Evolutionary conservation across 441 rosid genomes (phyloP).

Genomic region (Corymbia calophylla): DNA sequence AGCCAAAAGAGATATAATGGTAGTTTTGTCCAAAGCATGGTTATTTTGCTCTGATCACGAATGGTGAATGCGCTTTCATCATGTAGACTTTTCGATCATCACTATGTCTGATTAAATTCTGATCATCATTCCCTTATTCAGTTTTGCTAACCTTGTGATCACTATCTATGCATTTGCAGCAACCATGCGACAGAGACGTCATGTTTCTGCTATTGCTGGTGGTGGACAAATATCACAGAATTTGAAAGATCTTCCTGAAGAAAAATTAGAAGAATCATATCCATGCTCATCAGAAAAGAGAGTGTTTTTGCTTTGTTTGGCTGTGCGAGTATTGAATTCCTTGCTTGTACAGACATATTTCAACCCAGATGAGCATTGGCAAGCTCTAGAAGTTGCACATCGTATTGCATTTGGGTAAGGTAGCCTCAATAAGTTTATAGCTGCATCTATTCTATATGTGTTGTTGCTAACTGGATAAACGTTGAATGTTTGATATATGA

Average conservation of each 20-base stretch:
- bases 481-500: neutral
- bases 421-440: neutral
- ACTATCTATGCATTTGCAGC: neutral
- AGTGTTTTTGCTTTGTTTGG: conserved; percentile 47
- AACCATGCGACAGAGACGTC: conserved; percentile 19
- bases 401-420: conserved; percentile 66
- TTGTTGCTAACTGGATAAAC: neutral
- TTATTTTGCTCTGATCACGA: neutral
- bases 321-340: conserved; percentile 60
- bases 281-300: conserved; percentile 13
- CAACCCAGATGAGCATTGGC: conserved; percentile 98
- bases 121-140: neutral
- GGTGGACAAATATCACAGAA: neutral
- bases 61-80: neutral
- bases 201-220: neutral
- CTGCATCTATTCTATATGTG: neutral
- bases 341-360: conserved; percentile 76
- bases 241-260: neutral
- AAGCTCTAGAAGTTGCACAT: conserved; percentile 86
- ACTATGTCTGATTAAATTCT: neutral
- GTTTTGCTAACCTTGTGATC: neutral
- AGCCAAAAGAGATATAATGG: neutral
- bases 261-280: conserved; percentile 1
- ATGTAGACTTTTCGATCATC: neutral
- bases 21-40: neutral